phyloP scores from a whole-genome alignment of 192 early-diverging fungal species.

The Funneliformis geosporum region DNA sequence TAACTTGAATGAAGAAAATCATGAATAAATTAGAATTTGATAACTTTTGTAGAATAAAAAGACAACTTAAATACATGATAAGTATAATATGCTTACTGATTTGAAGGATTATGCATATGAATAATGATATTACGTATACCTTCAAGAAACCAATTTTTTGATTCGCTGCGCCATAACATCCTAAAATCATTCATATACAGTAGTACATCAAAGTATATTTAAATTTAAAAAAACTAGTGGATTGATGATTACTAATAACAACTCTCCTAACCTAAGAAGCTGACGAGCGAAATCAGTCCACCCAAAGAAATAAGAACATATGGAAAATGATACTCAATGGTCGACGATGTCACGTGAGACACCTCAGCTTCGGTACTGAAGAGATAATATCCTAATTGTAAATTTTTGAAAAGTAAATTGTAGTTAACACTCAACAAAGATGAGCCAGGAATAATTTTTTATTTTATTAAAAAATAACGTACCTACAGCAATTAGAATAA shows the following conservation, averaged over 20 bases:
- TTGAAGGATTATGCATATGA: neutral
- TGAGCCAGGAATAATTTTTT: neutral
- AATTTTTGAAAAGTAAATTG: neutral
- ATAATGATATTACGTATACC: neutral
- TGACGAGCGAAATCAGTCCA: constrained; percentile 13
- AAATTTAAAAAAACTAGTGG: neutral
- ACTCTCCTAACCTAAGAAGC: neutral
- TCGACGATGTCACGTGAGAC: neutral
- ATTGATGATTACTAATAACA: neutral
- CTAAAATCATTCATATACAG: too few species aligned
- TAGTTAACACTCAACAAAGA: neutral
- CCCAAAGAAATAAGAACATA: neutral
- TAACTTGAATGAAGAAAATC: neutral
- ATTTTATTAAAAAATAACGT: neutral
- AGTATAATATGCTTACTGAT: neutral
- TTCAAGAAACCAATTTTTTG: neutral
- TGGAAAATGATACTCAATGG: neutral
- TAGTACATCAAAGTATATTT: neutral
- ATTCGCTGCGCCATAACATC: constrained; percentile 4
- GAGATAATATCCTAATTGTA: neutral
- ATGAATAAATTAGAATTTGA: too few species aligned
- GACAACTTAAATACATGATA: too few species aligned
- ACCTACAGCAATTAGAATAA: constrained; percentile 15
- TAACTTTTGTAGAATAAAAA: too few species aligned
- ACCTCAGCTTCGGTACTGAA: neutral